Evolutionary conservation across 1,139 yeast species (phyloP).

Genomic region (Taphrina betulina): DNA sequence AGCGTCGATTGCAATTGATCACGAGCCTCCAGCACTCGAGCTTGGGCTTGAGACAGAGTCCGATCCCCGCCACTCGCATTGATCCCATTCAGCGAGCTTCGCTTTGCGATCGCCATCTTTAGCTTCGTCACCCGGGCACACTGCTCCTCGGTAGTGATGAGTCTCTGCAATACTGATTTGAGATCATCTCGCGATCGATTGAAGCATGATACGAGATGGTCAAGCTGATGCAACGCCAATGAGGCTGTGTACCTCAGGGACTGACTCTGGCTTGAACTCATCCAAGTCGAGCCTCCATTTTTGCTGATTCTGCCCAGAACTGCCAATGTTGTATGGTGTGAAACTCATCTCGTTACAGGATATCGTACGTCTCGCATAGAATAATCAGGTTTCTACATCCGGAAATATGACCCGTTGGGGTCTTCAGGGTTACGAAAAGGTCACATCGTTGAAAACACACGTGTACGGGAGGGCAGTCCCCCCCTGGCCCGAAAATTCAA

Average conservation of each 20-base stretch:
- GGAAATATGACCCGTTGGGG: too few species aligned
- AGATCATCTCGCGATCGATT: slow-evolving; percentile 2
- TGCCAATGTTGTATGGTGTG: neutral
- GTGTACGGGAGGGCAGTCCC: too few species aligned
- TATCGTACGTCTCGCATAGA: neutral
- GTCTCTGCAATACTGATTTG: neutral
- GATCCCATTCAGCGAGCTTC: too few species aligned
- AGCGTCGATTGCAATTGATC: slow-evolving; percentile 1
- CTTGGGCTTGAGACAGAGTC: neutral
- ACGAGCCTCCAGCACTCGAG: neutral
- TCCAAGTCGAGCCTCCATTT: too few species aligned
- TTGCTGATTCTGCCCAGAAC: too few species aligned
- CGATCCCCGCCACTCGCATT: neutral
- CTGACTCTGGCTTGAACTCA: too few species aligned
- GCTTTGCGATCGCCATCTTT: neutral
- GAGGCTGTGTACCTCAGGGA: slow-evolving; percentile 6
- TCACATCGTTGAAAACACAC: too few species aligned
- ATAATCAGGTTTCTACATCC: neutral
- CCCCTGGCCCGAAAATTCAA: too few species aligned
- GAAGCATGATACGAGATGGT: neutral
- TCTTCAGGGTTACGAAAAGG: too few species aligned
- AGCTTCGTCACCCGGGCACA: neutral
- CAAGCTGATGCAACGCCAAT: slow-evolving; percentile 1
- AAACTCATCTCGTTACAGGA: neutral
- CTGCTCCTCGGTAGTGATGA: slow-evolving; percentile 3